Evolutionary conservation across 441 rosid genomes (phyloP).

Genomic region (Manihot esculenta): DNA sequence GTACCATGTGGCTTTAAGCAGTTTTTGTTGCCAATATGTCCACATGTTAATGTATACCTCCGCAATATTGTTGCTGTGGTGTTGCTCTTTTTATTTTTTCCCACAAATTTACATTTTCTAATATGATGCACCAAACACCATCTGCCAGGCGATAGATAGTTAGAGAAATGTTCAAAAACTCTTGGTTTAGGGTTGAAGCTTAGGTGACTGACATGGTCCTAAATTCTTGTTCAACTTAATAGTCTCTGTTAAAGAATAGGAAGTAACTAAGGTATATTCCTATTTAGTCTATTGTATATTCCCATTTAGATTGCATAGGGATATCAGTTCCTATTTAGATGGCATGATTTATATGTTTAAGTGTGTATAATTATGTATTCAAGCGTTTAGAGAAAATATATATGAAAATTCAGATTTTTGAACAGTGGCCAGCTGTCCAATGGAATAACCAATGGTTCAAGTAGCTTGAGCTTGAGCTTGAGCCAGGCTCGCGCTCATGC

Average conservation of each 20-base stretch:
- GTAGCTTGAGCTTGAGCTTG: background rate
- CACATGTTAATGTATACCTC: too few relatives aligned
- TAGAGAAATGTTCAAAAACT: too few relatives aligned
- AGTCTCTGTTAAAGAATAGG: background rate
- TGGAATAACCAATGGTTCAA: conserved; percentile 4
- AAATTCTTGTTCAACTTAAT: background rate
- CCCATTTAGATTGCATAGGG: too few relatives aligned
- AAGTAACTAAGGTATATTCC: too few relatives aligned
- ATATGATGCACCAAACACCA: background rate
- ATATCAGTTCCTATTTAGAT: too few relatives aligned
- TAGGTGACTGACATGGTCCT: background rate
- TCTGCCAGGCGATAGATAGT: too few relatives aligned
- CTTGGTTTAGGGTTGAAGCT: background rate
- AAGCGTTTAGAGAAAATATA: too few relatives aligned
- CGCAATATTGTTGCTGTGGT: background rate
- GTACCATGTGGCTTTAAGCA: background rate
- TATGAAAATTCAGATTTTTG: background rate
- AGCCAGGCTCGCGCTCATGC: background rate
- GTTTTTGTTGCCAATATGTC: too few relatives aligned
- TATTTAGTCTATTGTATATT: too few relatives aligned
- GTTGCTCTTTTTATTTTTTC: background rate
- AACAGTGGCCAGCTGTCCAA: background rate
- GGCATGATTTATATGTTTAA: too few relatives aligned
- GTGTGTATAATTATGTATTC: too few relatives aligned
- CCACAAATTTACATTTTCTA: background rate